These are phyloP conservation scores for Sporothrix phasma DNA, from an alignment of 2,329 filamentous ascomycete species.

Conservation along the genomic window DNA sequence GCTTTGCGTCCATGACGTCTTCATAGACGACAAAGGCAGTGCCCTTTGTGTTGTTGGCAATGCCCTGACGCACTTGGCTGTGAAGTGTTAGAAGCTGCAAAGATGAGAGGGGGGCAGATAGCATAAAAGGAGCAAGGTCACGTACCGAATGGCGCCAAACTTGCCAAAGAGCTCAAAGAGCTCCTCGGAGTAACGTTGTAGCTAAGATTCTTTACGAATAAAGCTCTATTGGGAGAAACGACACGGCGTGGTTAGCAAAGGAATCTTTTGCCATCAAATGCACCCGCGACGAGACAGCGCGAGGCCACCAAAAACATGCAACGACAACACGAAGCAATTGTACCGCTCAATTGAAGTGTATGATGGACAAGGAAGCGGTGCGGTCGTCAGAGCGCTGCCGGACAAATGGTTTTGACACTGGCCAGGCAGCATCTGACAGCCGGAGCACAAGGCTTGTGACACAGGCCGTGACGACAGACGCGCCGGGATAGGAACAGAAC, in stretches of 20 bases:
- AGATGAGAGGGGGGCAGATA: background rate
- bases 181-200: slow-evolving; percentile 97
- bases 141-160: slow-evolving; percentile 88
- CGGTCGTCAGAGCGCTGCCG: background rate
- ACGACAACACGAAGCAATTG: background rate
- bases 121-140: slow-evolving; percentile 17
- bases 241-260: slow-evolving; percentile 22
- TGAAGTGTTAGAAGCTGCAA: slow-evolving; percentile 12
- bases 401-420: background rate
- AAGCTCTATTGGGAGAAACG: slow-evolving; percentile 55
- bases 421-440: background rate
- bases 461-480: background rate
- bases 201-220: slow-evolving; percentile 99
- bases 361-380: background rate
- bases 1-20: slow-evolving; percentile 97
- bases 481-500: background rate
- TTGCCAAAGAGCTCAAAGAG: slow-evolving; percentile 98
- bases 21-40: slow-evolving; percentile 99
- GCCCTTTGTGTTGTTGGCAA: slow-evolving; percentile 93
- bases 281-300: background rate
- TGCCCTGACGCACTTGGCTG: slow-evolving; percentile 97
- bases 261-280: background rate
- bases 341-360: too few species aligned
- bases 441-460: background rate
- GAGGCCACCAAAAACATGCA: background rate